Evolutionary conservation across 164 flowering plant species (phyloP), one percentile per base, ranked within the genome.

Genomic region (Taxillus chinensis): DNA sequence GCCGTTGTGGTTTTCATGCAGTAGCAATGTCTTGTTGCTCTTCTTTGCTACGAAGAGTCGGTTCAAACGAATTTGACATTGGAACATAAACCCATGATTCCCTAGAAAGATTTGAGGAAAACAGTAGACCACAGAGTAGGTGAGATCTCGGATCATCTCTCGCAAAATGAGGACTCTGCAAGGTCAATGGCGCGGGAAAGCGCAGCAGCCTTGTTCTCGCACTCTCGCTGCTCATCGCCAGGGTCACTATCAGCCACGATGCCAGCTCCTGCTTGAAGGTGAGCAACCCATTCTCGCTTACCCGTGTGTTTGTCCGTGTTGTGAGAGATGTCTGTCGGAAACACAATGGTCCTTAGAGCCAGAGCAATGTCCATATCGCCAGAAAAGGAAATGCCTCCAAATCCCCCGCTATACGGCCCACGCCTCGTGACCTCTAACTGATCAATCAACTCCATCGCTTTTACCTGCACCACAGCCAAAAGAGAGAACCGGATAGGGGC

Each of bases 391-490:
- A 93, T 78, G 55, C 91, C 81, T 49, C 99, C 99, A 66, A 93
- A 85, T 15, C 97, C 97, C 13, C 99, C 97, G 62, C 97, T 83
- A 52, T 90, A 93, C 0, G 97, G 96, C 7, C 97, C 97, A 1
- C 99, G 82, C 55, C 95, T 81, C 2, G 78, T 82, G 43, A 77
- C 81, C 68, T 93, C 99, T 64, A 90, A 73, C 68, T 81, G 53
- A 69, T 93, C 97, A 41, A 93, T 90, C 71, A 93, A 60, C 68
- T 90, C 95, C 97, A 93, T 93, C 27, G 99, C 95, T 71, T 84
- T 89, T 53, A 90, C 95, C 97, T 92, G 82, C 10, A 67, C 49
- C 17, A 39, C 60, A 68, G n/a, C 38, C 45, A 39, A 64, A 64
- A 46, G 16, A 48, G 8, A 43, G 10, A 43, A 43, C 46, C 10